These are phyloP conservation scores for Ciborinia camelliae DNA, from an alignment of 2,329 filamentous ascomycete genomes.

Conservation along the genomic window DNA sequence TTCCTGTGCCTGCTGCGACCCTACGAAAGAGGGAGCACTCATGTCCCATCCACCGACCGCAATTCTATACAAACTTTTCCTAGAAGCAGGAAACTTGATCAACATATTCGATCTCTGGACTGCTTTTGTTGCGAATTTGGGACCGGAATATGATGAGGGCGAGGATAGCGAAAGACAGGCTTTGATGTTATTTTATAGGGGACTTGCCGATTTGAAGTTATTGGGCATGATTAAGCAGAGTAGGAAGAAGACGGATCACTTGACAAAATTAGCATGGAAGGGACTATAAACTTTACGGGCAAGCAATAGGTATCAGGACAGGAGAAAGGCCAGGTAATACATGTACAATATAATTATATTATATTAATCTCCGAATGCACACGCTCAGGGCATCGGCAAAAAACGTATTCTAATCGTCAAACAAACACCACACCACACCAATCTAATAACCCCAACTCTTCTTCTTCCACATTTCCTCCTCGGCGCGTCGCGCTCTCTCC, in stretches of 20 bases:
- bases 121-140: constrained; percentile 65
- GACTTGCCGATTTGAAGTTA: constrained; percentile 76
- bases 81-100: constrained; percentile 72
- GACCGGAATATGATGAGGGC: constrained; percentile 28
- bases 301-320: background rate
- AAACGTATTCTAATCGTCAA: background rate
- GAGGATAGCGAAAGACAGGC: constrained; percentile 52
- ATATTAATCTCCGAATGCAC: constrained; percentile 1
- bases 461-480: constrained; percentile 26
- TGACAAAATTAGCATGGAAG: constrained; percentile 79
- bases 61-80: constrained; percentile 74
- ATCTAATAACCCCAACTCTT: constrained; percentile 32
- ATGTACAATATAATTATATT: background rate
- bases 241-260: constrained; percentile 87
- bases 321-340: background rate
- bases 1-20: constrained; percentile 65
- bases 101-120: constrained; percentile 79
- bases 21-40: constrained; percentile 48
- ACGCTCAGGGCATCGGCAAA: background rate
- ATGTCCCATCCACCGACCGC: constrained; percentile 66
- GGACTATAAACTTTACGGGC: constrained; percentile 53
- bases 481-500: constrained; percentile 39
- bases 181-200: constrained; percentile 79
- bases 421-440: background rate
- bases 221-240: constrained; percentile 87